Conservation (phyloP, 1,284 basidiomycete species). For the Fomitopsis pinicola region DNA sequence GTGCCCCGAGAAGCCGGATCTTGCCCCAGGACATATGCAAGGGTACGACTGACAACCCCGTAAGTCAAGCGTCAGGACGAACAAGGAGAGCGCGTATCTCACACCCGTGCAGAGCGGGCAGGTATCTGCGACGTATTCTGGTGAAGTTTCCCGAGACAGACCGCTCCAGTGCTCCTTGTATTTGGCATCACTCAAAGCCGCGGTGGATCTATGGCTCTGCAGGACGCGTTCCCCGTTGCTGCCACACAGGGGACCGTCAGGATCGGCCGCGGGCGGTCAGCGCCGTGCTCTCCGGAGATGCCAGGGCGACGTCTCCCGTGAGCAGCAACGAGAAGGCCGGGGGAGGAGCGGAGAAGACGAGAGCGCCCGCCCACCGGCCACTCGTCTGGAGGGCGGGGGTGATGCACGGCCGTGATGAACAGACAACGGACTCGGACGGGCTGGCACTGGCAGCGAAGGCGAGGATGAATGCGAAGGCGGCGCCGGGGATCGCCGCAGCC, state of each 20-base stretch:
- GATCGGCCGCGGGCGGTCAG: neutral
- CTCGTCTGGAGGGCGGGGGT: neutral
- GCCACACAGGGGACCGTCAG: neutral
- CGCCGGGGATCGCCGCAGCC: neutral
- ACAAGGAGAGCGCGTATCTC: neutral
- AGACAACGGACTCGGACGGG: neutral
- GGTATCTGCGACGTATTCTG: neutral
- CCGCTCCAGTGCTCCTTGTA: neutral
- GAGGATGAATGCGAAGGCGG: neutral
- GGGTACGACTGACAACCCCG: neutral
- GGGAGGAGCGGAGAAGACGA: neutral
- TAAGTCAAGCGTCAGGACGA: neutral
- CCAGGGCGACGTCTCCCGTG: neutral
- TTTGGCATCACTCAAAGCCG: neutral
- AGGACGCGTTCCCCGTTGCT: neutral
- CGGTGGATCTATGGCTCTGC: neutral
- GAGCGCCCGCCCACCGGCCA: neutral
- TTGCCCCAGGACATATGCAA: neutral
- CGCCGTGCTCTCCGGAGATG: neutral
- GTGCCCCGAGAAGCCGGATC: neutral
- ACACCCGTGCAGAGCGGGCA: neutral
- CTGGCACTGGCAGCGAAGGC: neutral
- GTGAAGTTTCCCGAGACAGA: neutral
- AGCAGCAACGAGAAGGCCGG: neutral
- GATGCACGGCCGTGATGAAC: neutral